Base-by-base conservation (phyloP, 2,329 filamentous ascomycete genomes). In the Cyphellophora europaea region DNA sequence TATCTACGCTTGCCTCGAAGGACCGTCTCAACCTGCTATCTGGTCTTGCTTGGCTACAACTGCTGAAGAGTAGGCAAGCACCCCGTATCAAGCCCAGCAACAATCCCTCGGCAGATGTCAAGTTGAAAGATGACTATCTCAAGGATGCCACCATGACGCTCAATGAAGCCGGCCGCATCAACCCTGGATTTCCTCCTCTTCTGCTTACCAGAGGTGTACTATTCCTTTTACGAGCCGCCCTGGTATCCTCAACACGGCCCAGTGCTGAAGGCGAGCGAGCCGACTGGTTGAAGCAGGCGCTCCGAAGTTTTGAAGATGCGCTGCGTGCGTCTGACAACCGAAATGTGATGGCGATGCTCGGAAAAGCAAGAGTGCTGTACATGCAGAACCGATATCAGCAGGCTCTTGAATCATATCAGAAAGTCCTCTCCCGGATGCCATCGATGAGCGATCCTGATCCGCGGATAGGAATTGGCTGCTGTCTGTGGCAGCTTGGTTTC, bases 261-360 rank as follows among this genome's bases (percentile, higher is more conserved):
- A 66, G 72, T 4, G 70, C 73, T 6, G 75, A 74, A 12, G 66
- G 69, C 6, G 86, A 93, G 53, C 65, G 72, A 54, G 72, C 79
- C 33, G 87, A 95, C 48, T 78, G 87, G 25, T 62, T 95, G 42
- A 84, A 86, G 49, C 78, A 82, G 43, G 88, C 91, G 2, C 67
- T 89, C 43, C 95, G 94, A 60, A 86, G 84, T 42, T 98, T 98
- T 54, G 91, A 98, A 45, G 89, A 96, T 57, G 87, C 89, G 3
- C 77, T 91, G 33, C 79, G 86, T 44, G 78, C 83, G 5, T 95
- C 89, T 0, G 74, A 81, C 36, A 79, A 82, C 17, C 83, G 81
- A 55, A 98, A 98, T 53, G 80, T 96, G 67, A 78, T 98, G 68
- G 91, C 91, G 0, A 68, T 87, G 19, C 74, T 98, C 66, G 93